Evolutionary conservation across 1,284 basidiomycete species (phyloP), one percentile per base, ranked within the genome.

Genomic region (Mrakiaceae sp.): DNA sequence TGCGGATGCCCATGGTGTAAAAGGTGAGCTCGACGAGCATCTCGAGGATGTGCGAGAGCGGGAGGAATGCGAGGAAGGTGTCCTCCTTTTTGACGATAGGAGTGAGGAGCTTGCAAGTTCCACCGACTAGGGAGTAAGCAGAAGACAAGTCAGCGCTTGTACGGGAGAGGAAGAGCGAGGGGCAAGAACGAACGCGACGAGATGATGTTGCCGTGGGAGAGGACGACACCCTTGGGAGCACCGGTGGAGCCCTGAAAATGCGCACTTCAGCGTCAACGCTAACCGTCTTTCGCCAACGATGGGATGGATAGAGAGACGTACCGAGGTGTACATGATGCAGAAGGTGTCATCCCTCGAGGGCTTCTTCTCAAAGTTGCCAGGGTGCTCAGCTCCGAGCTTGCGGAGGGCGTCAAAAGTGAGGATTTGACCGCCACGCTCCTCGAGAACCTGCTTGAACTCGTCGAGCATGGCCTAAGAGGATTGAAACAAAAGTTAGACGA

Each of bases 201-300:
- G 62, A 95, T 78, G 67, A 97, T 82, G 77, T 97, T 96, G 50
- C 79, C 76, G 74, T 98, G 91, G 1, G 85, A 87, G 69, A 98
- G 84, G 66, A 89, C 80, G 67, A 95, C 93, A 68, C 93, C 93
- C 78, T 97, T 97, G 46, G 93, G 93, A 5, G 86, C 77, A 11
- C 93, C 93, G 0, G 91, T 95, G 64, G 85, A 87, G n/a, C 93
- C 93, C 84, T 87, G 42, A 92, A 27, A 27, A 27, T 96, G 80
- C 96, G 96, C 8, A 44, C 11, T 12, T 11, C 11, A 39, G 11
- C 14, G n/a, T 42, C 49, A 12, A 4, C 2, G 8, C n/a, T 16
- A 11, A 46, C 42, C n/a, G 55, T 51, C 51, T 16, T 39, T 11
- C 27, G 27, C 27, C 27, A 27, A 27, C 27, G 27, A 27, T 14